phyloP scores from a whole-genome alignment of 1,284 basidiomycete species.

The Phylloporus gajari region DNA sequence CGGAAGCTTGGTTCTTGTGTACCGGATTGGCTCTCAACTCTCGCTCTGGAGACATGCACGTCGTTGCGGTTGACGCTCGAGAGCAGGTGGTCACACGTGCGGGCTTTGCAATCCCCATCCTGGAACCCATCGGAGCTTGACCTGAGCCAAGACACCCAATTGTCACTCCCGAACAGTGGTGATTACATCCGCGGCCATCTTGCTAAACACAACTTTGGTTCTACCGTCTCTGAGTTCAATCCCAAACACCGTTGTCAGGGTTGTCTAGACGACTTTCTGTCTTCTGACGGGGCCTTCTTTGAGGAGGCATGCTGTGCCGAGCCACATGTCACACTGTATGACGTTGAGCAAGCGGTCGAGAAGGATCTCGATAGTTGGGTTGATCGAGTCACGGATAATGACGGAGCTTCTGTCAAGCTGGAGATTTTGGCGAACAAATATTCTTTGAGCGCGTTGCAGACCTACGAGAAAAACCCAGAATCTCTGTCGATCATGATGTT shows the following conservation, averaged over 20 bases:
- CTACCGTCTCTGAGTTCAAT: slow-evolving; percentile 20
- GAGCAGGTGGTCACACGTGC: too few relatives aligned
- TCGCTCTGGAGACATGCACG: too few relatives aligned
- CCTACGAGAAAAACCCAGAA: slow-evolving; percentile 52
- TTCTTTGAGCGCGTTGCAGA: slow-evolving; percentile 31
- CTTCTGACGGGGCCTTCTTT: slow-evolving; percentile 31
- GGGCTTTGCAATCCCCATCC: slow-evolving; percentile 28
- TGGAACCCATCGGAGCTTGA: slow-evolving; percentile 44
- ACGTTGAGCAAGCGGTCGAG: slow-evolving; percentile 49
- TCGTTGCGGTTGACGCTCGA: too few relatives aligned
- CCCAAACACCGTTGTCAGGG: slow-evolving; percentile 23
- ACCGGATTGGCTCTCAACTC: too few relatives aligned
- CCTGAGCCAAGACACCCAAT: slow-evolving; percentile 39
- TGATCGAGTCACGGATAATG: slow-evolving; percentile 14
- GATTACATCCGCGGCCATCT: slow-evolving; percentile 39
- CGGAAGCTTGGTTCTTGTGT: too few relatives aligned
- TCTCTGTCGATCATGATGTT: slow-evolving; percentile 56
- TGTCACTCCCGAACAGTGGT: slow-evolving; percentile 43
- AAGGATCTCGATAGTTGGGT: slow-evolving; percentile 47
- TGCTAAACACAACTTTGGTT: neutral
- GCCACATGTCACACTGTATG: slow-evolving; percentile 40
- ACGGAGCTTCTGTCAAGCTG: slow-evolving; percentile 31
- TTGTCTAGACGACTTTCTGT: too few relatives aligned
- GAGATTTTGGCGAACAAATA: slow-evolving; percentile 45
- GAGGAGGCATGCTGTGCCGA: slow-evolving; percentile 23